Base-by-base conservation (phyloP, 2,329 filamentous ascomycete species). In the Diaporthe ampelina region DNA sequence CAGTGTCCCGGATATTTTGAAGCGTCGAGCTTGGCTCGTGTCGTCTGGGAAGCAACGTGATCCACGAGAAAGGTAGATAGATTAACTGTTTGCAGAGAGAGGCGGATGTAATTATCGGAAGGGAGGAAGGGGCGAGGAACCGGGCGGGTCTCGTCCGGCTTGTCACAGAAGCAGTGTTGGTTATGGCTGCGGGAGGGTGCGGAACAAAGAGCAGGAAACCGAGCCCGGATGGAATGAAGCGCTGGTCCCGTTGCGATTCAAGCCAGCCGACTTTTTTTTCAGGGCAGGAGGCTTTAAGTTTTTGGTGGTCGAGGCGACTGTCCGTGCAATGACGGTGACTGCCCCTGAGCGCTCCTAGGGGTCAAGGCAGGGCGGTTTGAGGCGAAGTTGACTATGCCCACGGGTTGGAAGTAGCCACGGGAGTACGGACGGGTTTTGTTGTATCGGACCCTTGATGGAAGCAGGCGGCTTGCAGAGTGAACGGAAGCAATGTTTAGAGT, bases 141-240 rank as follows among this genome's bases (percentile, higher is more conserved):
- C 56, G 63, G 73, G 57, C 17, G 56, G 56, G 56, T 11, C 32
- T 70, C 43, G 29, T 63, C 65, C 59, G 71, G 52, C 40, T 72
- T 75, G 56, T 61, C 59, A 73, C 74, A 70, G 65, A 75, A 75
- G 74, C 65, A 61, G 71, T 72, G 74, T 65, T 58, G 70, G 50
- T 68, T 68, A 48, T 69, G 65, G 58, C 32, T 67, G 70, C 40
- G 40, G 58, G 56, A 50, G 48, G 40, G 58, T 43, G 56, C 56
- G 70, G 26, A 52, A 73, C 63, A 70, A 75, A 75, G 70, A 58
- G 70, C 56, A 73, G 57, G 65, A 70, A 68, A 24, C 43, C 48
- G 48, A 63, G 70, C 35, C 45, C 45, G 50, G 56, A 52, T 37
- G 48, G 73, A 68, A 73, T 37, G 73, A 63, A 65, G 68, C 56